Evolutionary conservation across 176 grass and related monocot species (phyloP).

Genomic region (Panicum miliaceum): DNA sequence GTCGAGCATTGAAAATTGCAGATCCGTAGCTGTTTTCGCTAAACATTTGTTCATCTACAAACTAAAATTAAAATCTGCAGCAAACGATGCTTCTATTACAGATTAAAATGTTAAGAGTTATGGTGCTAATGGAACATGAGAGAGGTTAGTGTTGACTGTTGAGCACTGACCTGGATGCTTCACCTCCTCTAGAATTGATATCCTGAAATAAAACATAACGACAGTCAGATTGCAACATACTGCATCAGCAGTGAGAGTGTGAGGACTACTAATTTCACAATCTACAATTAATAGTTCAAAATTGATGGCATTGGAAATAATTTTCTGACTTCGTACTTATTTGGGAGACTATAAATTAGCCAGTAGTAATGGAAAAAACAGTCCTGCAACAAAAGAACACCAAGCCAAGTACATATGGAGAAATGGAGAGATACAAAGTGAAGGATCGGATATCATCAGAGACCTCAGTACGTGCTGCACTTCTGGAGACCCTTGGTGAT

Average conservation of each 20-base stretch:
- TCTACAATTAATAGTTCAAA: slow-evolving; percentile 14
- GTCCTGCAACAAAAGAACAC: slow-evolving; percentile 26
- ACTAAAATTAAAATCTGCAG: background rate
- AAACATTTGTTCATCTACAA: background rate
- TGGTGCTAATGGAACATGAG: background rate
- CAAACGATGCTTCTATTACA: slow-evolving; percentile 13
- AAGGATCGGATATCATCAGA: slow-evolving; percentile 55
- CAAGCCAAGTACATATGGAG: background rate
- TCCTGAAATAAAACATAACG: slow-evolving; percentile 56
- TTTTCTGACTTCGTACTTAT: background rate
- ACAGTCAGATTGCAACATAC: slow-evolving; percentile 38
- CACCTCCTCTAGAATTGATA: slow-evolving; percentile 45
- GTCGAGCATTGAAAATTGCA: background rate
- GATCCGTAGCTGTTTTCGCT: background rate
- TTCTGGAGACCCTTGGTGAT: slow-evolving; percentile 55
- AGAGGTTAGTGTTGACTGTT: slow-evolving; percentile 3
- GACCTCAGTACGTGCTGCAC: slow-evolving; percentile 59
- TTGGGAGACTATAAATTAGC: slow-evolving; percentile 6
- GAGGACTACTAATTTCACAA: slow-evolving; percentile 1
- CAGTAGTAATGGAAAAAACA: slow-evolving; percentile 24
- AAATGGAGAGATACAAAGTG: background rate
- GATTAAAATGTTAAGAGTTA: slow-evolving; percentile 18
- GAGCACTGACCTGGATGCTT: slow-evolving; percentile 53
- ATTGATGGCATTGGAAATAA: background rate
- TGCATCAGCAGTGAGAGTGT: slow-evolving; percentile 6